A percentile compares a stretch with the other conserved stretches of the same genome.
Evolutionary conservation across 495 filamentous ascomycete species (phyloP).

Genomic region (Tuber melanosporum): DNA sequence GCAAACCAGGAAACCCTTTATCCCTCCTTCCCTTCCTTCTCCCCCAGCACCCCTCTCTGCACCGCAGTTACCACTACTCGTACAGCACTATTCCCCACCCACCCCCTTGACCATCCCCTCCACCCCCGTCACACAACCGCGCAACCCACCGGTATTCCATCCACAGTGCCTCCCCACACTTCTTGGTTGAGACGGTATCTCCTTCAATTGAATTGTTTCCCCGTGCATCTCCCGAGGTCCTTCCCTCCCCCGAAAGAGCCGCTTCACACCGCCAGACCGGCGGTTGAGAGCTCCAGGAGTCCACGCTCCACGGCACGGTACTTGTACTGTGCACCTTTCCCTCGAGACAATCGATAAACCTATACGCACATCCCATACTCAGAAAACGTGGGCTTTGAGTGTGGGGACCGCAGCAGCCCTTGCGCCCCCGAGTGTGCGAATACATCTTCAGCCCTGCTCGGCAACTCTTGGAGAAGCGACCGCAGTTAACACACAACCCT

Average conservation of each 20-base stretch:
- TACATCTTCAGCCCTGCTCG: not conserved
- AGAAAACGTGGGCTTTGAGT: not conserved
- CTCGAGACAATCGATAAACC: not conserved
- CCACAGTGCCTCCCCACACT: not conserved
- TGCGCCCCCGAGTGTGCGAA: not conserved
- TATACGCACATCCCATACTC: not conserved
- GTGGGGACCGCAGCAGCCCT: slow-evolving; percentile 2
- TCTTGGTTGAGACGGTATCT: not conserved
- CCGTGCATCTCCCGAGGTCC: not conserved
- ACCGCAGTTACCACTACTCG: not conserved
- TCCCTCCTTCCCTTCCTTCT: not conserved
- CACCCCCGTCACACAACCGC: not conserved
- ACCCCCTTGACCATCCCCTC: not conserved
- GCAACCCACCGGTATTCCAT: not conserved
- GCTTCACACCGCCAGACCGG: not conserved
- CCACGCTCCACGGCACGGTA: not conserved
- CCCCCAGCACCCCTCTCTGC: not conserved
- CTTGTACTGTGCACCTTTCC: not conserved
- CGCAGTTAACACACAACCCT: not conserved
- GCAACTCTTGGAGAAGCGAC: not conserved
- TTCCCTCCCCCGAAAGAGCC: not conserved
- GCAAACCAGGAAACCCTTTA: not conserved
- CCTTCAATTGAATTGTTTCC: not conserved
- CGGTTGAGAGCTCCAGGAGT: not conserved
- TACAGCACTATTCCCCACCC: not conserved